These are phyloP conservation scores for Paraglomus brasilianum DNA, from an alignment of 192 early-diverging fungal genomes.

Conservation along the genomic window DNA sequence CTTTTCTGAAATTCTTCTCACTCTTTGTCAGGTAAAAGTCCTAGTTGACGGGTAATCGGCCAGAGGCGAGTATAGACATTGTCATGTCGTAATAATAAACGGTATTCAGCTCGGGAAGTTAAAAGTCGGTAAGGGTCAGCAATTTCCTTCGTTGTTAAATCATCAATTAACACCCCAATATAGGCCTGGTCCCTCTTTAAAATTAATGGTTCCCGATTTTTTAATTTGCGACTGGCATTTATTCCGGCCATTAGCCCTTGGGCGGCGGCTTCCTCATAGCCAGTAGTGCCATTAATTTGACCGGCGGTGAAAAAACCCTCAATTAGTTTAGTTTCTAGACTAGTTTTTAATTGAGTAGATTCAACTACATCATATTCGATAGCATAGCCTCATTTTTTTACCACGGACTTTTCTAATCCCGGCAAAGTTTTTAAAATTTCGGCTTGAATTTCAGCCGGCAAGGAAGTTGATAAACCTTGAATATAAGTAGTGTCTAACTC, in stretches of 20 bases:
- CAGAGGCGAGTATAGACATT: slow-evolving; percentile 61
- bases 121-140: slow-evolving; percentile 71
- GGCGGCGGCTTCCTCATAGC: slow-evolving; percentile 69
- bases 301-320: slow-evolving; percentile 65
- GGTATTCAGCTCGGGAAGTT: slow-evolving; percentile 69
- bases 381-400: slow-evolving; percentile 50
- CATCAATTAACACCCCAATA: slow-evolving; percentile 69
- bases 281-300: slow-evolving; percentile 75
- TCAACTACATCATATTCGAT: slow-evolving; percentile 74
- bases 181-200: slow-evolving; percentile 67
- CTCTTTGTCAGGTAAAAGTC: slow-evolving; percentile 2
- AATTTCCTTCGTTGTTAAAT: slow-evolving; percentile 68
- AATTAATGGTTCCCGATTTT: slow-evolving; percentile 46
- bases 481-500: slow-evolving; percentile 63
- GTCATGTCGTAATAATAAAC: slow-evolving; percentile 59
- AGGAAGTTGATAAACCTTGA: slow-evolving; percentile 69
- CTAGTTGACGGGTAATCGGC: slow-evolving; percentile 10
- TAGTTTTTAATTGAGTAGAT: slow-evolving; percentile 63
- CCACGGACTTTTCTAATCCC: slow-evolving; percentile 63
- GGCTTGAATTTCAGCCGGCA: slow-evolving; percentile 67
- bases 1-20: slow-evolving; percentile 7
- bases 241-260: slow-evolving; percentile 68
- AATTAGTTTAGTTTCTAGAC: slow-evolving; percentile 66
- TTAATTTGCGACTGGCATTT: slow-evolving; percentile 57
- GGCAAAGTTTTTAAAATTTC: slow-evolving; percentile 60